Base-by-base conservation (phyloP, 176 grass and related monocot genomes). In the Musa beccarii region DNA sequence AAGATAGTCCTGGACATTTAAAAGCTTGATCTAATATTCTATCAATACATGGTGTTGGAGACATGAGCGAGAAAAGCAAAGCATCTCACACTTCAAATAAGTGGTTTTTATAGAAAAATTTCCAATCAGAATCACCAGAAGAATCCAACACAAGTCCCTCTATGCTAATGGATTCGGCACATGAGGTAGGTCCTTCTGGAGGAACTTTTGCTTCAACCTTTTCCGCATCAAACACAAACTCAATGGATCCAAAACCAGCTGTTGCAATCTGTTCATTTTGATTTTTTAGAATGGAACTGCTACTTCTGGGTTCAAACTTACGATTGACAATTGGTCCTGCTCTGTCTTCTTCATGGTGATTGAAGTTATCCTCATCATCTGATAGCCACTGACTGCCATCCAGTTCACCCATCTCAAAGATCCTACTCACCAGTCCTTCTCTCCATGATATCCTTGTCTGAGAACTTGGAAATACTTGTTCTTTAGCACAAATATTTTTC, bases 61-160 rank as follows among this genome's bases (percentile, higher is more conserved):
- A 54, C 12, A 22, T 11, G n/a, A 72, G 11, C 50, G 2, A 59
- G 34, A 66, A 25, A 51, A 22, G 10, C 4, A 64, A 52, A 23
- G 10, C 5, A 53, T 17, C 43, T 99, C 91, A 99, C 81, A 64
- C 80, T 74, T 89, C 81, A 73, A 89, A 94, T 79, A 98, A 83
- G 17, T 83, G 29, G 62, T 99, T 99, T 76, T 92, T 89, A 83
- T 88, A 95, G 74, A 89, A 87, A 29, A 94, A 76, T 75, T 80
- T 92, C 96, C 96, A 94, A 78, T 99, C 86, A 0, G 86, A 99
- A 80, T 92, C 95, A 78, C 88, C 86, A 1, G 88, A 89, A 11
- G 79, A 83, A 69, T 89, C 34, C 14, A 89, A 80, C 82, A 89
- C 84, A 53, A 86, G 83, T 67, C 86, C 91, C 85, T 99, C 77